Base-by-base conservation (phyloP, 345 rosid species). In the Carallia brachiata region DNA sequence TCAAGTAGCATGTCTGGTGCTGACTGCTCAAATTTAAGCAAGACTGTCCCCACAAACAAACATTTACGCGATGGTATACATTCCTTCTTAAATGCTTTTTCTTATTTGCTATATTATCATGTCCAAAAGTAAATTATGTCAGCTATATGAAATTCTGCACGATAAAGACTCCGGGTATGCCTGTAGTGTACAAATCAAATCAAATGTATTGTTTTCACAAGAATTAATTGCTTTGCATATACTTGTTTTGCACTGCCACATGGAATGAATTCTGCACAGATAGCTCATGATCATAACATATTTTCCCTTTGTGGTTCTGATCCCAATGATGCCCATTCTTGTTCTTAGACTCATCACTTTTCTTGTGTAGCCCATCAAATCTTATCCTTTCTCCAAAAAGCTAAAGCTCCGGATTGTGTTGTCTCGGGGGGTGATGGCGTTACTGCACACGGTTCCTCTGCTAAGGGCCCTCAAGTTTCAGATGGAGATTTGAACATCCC, bases 311-410 rank as follows among this genome's bases (percentile, higher is more conserved):
- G 1, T 57, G 34, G 27, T 13, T 47, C 28, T 57, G 30, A 15
- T n/a, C 12, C 63, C 34, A 30, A 34, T 62, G 48, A 30, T 64
- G 66, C 32, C 36, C 27, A 48, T 62, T 62, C 30, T 17, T 56
- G 19, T 15, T 13, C 19, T 62, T 48, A 48, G 60, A 77, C 58
- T 72, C 27, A 32, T 39, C 40, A 36, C 32, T 61, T 12, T 72
- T 62, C 5, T 28, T 28, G 19, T 84, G 80, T 82, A 93, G 96
- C 88, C 68, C 65, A 54, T 59, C 86, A 88, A 65, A 93, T 89
- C 63, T 76, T 87, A 77, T 84, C 91, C 55, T 62, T 85, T 78
- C 97, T 93, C 62, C 84, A 69, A 70, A 89, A 82, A 70, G 90
- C 84, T 37, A 56, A 63, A 55, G 54, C 52, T 36, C 69, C 50